Percentiles rank a stretch among this genome's conserved stretches.
These are phyloP conservation scores for Leishmania guyanensis DNA, from an alignment of 208 protist genomes.

Conservation along the genomic window DNA sequence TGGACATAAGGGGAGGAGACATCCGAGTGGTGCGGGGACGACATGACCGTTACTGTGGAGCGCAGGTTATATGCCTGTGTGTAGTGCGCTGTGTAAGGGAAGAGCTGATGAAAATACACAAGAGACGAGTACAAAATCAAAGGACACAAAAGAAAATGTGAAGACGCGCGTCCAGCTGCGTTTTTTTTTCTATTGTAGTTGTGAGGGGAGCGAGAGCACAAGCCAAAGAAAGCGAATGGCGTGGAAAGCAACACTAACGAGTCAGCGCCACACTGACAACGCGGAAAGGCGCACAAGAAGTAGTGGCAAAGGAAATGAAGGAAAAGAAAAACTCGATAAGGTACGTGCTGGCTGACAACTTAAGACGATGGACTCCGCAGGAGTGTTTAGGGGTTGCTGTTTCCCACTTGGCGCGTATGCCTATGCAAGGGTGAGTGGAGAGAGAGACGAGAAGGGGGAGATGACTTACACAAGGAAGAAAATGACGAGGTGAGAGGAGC, in stretches of 20 bases:
- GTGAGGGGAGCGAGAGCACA: background rate
- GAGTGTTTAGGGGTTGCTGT: background rate
- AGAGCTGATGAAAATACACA: background rate
- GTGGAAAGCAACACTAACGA: background rate
- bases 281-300: background rate
- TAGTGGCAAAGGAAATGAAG: background rate
- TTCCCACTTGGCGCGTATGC: background rate
- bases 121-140: background rate
- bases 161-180: background rate
- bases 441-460: background rate
- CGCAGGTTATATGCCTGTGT: background rate
- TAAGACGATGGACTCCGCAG: background rate
- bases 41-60: background rate
- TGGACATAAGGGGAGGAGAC: slow-evolving; percentile 67
- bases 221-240: too few species aligned
- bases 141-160: background rate
- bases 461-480: background rate
- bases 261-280: background rate
- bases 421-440: background rate
- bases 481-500: background rate
- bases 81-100: background rate
- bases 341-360: background rate
- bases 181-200: background rate
- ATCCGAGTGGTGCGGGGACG: background rate
- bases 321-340: slow-evolving; percentile 7